Evolutionary conservation across 2,329 filamentous ascomycete species (phyloP).

Genomic region (Beauveria brongniartii): DNA sequence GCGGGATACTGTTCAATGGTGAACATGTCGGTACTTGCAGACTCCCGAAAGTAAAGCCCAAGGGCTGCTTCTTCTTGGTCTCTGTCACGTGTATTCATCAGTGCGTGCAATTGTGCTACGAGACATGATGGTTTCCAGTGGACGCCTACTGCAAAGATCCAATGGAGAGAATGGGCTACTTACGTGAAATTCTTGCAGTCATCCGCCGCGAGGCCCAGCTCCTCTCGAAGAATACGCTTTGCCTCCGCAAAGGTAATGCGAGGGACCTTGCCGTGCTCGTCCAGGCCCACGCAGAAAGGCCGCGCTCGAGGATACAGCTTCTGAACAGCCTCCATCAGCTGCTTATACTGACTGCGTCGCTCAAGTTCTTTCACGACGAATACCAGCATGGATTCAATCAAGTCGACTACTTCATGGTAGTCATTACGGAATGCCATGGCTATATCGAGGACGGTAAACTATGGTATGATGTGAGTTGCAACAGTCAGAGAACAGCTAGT

Average conservation of each 20-base stretch:
- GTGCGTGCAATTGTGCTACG: background rate
- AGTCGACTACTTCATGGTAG: background rate
- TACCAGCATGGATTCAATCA: background rate
- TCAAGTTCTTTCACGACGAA: background rate
- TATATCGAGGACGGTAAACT: background rate
- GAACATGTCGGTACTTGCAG: background rate
- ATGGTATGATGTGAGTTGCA: background rate
- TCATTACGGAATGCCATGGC: background rate
- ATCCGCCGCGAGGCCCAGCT: background rate
- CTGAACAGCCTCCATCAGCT: background rate
- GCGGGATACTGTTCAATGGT: slow-evolving; percentile 1
- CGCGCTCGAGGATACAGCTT: background rate
- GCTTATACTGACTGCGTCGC: background rate
- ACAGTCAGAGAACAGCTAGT: background rate
- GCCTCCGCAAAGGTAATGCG: background rate
- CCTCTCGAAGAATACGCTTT: background rate
- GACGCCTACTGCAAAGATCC: background rate
- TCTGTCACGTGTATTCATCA: background rate
- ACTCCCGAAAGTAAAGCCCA: background rate
- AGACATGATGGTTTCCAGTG: background rate
- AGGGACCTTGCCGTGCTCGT: background rate
- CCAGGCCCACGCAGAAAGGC: background rate
- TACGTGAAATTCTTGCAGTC: background rate
- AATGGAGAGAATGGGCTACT: background rate
- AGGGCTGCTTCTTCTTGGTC: background rate